Conservation (phyloP, 2,329 filamentous ascomycete species). For the Calonectria honghensis region DNA sequence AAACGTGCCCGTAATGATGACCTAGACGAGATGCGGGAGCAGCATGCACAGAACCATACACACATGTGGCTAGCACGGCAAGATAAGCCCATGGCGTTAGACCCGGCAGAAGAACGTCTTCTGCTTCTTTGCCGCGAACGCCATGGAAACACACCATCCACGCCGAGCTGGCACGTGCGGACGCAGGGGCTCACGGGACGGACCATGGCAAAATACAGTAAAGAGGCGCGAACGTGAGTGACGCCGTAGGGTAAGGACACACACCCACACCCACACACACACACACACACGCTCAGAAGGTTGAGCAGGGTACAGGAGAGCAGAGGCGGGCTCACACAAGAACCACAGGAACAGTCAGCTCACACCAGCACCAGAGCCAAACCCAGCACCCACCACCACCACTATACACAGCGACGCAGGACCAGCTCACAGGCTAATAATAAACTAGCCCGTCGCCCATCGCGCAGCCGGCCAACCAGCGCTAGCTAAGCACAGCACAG, state of each 20-base stretch:
- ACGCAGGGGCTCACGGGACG: conserved; percentile 50
- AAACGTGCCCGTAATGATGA: neutral
- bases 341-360: neutral
- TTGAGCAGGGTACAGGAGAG: neutral
- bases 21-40: conserved; percentile 18
- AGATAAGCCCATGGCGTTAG: conserved; percentile 10
- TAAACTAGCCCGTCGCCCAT: conserved; percentile 28
- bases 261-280: neutral
- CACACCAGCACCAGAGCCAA: neutral
- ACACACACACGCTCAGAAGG: neutral
- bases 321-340: conserved; percentile 7
- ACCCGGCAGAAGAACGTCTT: conserved; percentile 2
- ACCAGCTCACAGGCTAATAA: conserved; percentile 15
- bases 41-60: neutral
- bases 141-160: conserved; percentile 37
- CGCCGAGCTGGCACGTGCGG: conserved; percentile 53
- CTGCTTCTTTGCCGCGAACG: conserved; percentile 15
- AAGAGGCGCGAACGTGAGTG: neutral
- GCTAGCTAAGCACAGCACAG: conserved; percentile 36
- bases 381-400: neutral
- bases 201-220: conserved; percentile 32
- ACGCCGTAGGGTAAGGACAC: neutral
- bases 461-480: conserved; percentile 36
- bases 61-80: conserved; percentile 10
- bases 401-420: neutral